These are phyloP conservation scores for Sclerotinia nivalis DNA, from an alignment of 2,329 filamentous ascomycete species.

Conservation along the genomic window DNA sequence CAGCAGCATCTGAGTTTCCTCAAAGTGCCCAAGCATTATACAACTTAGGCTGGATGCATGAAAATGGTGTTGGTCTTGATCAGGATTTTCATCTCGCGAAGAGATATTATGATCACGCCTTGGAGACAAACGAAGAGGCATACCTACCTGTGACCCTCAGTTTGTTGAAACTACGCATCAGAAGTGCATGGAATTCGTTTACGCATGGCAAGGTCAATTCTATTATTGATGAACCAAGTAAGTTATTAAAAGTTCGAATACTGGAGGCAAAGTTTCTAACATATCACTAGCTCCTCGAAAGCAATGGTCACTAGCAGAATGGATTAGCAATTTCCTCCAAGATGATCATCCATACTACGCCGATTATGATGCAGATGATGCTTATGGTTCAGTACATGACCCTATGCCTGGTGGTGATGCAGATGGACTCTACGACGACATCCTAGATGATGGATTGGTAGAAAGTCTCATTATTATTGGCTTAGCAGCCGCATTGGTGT, in stretches of 20 bases:
- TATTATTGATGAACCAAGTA: conserved; percentile 86
- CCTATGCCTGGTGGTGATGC: conserved; percentile 57
- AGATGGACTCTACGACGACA: conserved; percentile 58
- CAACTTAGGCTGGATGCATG: conserved; percentile 99
- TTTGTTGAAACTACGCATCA: conserved; percentile 76
- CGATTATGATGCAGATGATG: conserved; percentile 52
- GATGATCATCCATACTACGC: conserved; percentile 61
- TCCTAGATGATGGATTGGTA: conserved; percentile 74
- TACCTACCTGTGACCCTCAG: conserved; percentile 91
- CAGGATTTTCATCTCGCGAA: conserved; percentile 98
- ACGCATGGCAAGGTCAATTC: conserved; percentile 89
- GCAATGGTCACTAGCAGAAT: conserved; percentile 78
- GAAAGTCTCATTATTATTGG: conserved; percentile 84
- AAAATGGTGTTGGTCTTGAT: conserved; percentile 87
- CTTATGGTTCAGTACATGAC: conserved; percentile 50
- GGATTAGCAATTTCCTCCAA: conserved; percentile 82
- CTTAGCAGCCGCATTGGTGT: conserved; percentile 70
- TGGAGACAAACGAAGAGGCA: conserved; percentile 89
- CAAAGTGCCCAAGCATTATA: conserved; percentile 94
- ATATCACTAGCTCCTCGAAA: conserved; percentile 60
- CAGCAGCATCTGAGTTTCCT: conserved; percentile 85
- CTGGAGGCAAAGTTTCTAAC: conserved; percentile 50
- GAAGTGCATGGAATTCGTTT: conserved; percentile 92
- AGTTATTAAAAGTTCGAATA: conserved; percentile 38
- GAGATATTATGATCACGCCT: conserved; percentile 88